Evolutionary conservation across 1,139 yeast genomes (phyloP).

Genomic region (Pichia kudriavzevii): DNA sequence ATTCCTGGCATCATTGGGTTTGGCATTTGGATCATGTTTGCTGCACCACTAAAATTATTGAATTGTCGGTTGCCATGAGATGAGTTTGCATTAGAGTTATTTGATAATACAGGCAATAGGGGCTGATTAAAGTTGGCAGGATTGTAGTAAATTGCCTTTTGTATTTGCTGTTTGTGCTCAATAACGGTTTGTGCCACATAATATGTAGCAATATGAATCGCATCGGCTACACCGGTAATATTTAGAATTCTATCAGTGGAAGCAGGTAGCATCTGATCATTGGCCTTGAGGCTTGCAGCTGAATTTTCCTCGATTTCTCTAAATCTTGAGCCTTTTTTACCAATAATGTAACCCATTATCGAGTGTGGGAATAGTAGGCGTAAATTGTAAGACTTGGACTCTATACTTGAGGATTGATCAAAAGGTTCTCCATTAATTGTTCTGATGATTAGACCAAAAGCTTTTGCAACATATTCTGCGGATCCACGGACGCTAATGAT

Average conservation of each 20-base stretch:
- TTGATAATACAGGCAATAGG: constrained; percentile 10
- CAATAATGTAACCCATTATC: constrained; percentile 75
- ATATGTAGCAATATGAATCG: constrained; percentile 77
- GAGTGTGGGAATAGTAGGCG: constrained; percentile 72
- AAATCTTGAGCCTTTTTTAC: constrained; percentile 67
- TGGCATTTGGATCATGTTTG: constrained; percentile 19
- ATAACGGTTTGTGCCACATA: constrained; percentile 61
- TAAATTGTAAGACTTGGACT: constrained; percentile 49
- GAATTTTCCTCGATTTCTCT: constrained; percentile 79
- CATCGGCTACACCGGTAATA: constrained; percentile 77
- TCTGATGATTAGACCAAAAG: constrained; percentile 69
- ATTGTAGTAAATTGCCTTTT: constrained; percentile 51
- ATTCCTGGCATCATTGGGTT: constrained; percentile 24
- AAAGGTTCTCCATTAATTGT: constrained; percentile 63
- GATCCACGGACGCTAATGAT: constrained; percentile 71
- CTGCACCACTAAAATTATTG: constrained; percentile 5
- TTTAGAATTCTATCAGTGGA: constrained; percentile 75
- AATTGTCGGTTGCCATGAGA: constrained; percentile 5
- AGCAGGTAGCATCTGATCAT: constrained; percentile 65
- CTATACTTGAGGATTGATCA: constrained; percentile 51
- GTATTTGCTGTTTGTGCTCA: constrained; percentile 49
- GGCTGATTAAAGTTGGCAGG: constrained; percentile 42
- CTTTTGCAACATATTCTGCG: constrained; percentile 74
- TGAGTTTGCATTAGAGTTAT: constrained; percentile 2
- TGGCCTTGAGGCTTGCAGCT: constrained; percentile 73